These are phyloP conservation scores for Leonotis leonurus DNA, from an alignment of 257 asterid species.

Conservation along the genomic window DNA sequence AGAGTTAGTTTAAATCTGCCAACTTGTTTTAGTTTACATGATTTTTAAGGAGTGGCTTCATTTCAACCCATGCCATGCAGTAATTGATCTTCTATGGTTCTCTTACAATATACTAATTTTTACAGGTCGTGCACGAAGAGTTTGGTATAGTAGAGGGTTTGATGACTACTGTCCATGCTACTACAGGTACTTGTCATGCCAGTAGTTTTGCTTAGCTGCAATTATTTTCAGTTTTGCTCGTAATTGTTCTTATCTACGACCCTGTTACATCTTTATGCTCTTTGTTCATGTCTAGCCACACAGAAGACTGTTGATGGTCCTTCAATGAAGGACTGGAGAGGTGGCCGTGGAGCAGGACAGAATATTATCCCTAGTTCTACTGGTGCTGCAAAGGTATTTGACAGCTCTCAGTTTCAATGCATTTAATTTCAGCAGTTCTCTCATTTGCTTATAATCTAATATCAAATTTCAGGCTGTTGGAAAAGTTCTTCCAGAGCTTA, in stretches of 20 bases:
- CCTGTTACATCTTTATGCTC: constrained; percentile 11
- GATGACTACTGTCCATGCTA: constrained; percentile 99
- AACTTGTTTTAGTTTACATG: background rate
- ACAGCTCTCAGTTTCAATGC: background rate
- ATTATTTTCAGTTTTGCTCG: background rate
- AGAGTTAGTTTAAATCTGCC: background rate
- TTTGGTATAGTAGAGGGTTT: constrained; percentile 93
- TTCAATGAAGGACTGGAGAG: constrained; percentile 98
- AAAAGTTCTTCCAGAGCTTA: constrained; percentile 95
- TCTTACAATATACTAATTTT: constrained; percentile 5
- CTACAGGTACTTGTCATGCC: constrained; percentile 55
- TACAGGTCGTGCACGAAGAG: constrained; percentile 94
- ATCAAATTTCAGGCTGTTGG: constrained; percentile 77
- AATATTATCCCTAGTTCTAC: constrained; percentile 98
- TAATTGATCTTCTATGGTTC: background rate
- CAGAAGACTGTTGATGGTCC: constrained; percentile 99
- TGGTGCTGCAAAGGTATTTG: constrained; percentile 96
- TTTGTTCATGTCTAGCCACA: constrained; percentile 61
- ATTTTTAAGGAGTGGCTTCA: background rate
- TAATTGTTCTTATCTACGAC: constrained; percentile 13
- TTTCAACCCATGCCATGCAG: background rate
- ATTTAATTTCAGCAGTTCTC: background rate
- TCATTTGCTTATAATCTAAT: background rate
- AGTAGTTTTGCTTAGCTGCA: background rate
- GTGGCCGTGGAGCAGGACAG: constrained; percentile 99